Evolutionary conservation across 1,284 basidiomycete genomes (phyloP).

Genomic region (Cutaneotrichosporon cutaneum): DNA sequence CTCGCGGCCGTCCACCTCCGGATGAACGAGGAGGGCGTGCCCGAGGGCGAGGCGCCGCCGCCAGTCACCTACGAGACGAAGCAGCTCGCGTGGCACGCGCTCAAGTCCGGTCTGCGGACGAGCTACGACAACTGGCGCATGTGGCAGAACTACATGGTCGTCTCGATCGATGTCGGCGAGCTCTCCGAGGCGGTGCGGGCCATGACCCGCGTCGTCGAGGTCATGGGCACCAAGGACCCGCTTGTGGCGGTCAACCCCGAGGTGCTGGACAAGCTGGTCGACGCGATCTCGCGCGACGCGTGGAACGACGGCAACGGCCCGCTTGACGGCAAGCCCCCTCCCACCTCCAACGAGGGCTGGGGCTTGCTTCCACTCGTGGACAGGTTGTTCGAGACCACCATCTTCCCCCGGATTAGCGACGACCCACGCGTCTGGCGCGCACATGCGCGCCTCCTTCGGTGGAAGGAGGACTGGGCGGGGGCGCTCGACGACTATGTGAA

Average conservation of each 20-base stretch:
- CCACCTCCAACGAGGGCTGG: conserved; percentile 64
- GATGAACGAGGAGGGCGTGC: conserved; percentile 58
- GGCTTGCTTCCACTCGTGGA: conserved; percentile 65
- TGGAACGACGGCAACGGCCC: conserved; percentile 49
- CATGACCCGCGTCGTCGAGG: conserved; percentile 76
- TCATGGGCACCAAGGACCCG: conserved; percentile 63
- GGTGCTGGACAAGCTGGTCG: conserved; percentile 81
- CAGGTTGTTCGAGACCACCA: conserved; percentile 68
- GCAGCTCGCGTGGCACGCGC: conserved; percentile 87
- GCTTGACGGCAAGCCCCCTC: conserved; percentile 30
- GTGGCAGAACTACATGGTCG: conserved; percentile 97
- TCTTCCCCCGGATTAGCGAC: conserved; percentile 71
- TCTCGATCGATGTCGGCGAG: conserved; percentile 89
- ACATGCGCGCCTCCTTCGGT: conserved; percentile 73
- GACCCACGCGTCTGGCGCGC: conserved; percentile 74
- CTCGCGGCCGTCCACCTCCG: conserved; percentile 91
- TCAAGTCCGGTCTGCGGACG: conserved; percentile 81
- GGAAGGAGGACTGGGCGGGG: conserved; percentile 69
- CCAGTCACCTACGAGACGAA: conserved; percentile 62
- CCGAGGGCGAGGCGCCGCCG: conserved; percentile 34
- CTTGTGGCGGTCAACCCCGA: conserved; percentile 71
- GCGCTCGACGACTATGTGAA: conserved; percentile 78
- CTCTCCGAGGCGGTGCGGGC: conserved; percentile 84
- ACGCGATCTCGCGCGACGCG: conserved; percentile 69
- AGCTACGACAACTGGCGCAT: conserved; percentile 93